Conservation (phyloP, 495 filamentous ascomycete species). For the Aspergillus heteromorphus region DNA sequence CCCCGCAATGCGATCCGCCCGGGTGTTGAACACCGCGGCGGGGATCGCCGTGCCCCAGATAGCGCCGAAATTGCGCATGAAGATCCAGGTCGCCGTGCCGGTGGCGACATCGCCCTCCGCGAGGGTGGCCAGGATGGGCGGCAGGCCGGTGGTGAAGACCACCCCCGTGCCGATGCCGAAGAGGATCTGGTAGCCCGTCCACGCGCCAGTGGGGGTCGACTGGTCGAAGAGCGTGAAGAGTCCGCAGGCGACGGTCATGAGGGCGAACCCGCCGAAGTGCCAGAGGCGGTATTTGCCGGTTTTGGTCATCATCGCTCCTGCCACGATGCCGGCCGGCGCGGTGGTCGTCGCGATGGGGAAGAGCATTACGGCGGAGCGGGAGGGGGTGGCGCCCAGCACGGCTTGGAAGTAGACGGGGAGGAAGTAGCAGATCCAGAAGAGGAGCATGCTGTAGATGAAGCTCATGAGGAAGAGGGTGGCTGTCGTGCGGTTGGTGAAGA, state of each 20-base stretch:
- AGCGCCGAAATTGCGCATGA: background rate
- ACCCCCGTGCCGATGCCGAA: background rate
- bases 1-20: background rate
- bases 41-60: conserved; percentile 4
- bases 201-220: background rate
- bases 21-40: background rate
- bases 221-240: background rate
- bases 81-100: background rate
- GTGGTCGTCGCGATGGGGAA: background rate
- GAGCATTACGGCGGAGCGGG: background rate
- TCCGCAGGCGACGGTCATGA: background rate
- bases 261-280: background rate
- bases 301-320: background rate
- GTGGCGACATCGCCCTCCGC: background rate
- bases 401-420: background rate
- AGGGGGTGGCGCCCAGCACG: background rate
- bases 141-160: background rate
- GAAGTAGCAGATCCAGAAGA: conserved; percentile 3
- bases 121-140: background rate
- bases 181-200: background rate
- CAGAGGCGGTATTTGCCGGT: background rate
- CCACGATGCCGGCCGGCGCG: background rate
- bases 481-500: conserved; percentile 30
- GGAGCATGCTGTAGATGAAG: conserved; percentile 12
- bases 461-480: conserved; percentile 14